phyloP scores from a whole-genome alignment of 1,284 basidiomycete species.

The Sanghuangporus baumii region DNA sequence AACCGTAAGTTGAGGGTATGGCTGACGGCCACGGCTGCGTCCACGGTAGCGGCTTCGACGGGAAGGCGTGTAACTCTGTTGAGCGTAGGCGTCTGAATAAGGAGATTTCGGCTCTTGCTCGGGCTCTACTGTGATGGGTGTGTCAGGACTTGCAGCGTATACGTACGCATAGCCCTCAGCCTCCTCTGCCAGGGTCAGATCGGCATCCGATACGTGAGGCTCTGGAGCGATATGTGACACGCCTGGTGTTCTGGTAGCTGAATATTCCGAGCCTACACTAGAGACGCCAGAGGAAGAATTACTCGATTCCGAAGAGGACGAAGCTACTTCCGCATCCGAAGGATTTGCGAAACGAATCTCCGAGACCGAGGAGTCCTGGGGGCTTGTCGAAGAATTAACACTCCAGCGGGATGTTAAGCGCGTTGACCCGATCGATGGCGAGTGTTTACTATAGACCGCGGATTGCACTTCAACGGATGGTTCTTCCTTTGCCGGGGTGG shows the following conservation, averaged over 20 bases:
- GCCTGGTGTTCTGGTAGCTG: slow-evolving; percentile 13
- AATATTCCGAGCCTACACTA: slow-evolving; percentile 10
- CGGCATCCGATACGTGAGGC: slow-evolving; percentile 14
- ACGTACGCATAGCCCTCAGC: slow-evolving; percentile 13
- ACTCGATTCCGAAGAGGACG: slow-evolving; percentile 12
- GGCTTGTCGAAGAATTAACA: slow-evolving; percentile 8
- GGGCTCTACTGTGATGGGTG: slow-evolving; percentile 1
- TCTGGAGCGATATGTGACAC: slow-evolving; percentile 4
- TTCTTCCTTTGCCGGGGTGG: slow-evolving; percentile 14
- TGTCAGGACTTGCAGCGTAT: slow-evolving; percentile 5
- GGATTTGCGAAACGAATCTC: slow-evolving; percentile 16
- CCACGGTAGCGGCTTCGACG: slow-evolving; percentile 13
- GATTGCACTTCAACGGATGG: slow-evolving; percentile 4
- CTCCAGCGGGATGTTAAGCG: slow-evolving; percentile 14
- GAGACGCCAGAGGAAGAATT: slow-evolving; percentile 12
- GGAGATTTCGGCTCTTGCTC: slow-evolving; percentile 6
- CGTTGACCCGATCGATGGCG: neutral
- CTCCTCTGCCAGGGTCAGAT: slow-evolving; percentile 13
- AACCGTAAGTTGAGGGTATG: slow-evolving; percentile 13
- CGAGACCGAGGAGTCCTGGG: slow-evolving; percentile 12
- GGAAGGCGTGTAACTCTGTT: slow-evolving; percentile 8
- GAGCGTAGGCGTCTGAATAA: slow-evolving; percentile 11
- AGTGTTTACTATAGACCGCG: slow-evolving; percentile 5
- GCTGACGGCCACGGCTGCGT: slow-evolving; percentile 17
- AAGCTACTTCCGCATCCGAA: slow-evolving; percentile 10